Conservation (phyloP, 2,329 filamentous ascomycete genomes). For the Aureobasidium pullulans region DNA sequence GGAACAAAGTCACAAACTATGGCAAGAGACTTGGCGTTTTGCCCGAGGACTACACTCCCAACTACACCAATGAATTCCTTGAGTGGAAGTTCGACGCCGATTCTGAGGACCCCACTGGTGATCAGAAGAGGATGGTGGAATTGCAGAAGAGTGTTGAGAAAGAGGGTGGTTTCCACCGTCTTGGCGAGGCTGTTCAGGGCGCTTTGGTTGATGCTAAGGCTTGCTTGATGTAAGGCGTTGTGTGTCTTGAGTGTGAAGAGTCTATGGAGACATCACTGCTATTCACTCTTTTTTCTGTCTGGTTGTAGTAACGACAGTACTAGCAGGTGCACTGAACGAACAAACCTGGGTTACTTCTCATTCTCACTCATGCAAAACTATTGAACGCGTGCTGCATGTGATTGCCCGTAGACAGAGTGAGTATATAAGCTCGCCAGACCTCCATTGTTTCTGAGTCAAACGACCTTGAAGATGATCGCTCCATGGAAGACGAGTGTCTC, state of each 20-base stretch:
- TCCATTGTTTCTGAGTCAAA: too few species aligned
- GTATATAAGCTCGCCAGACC: too few species aligned
- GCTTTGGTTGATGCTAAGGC: neutral
- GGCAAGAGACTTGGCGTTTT: conserved; percentile 66
- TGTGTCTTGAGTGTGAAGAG: neutral
- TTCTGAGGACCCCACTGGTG: conserved; percentile 58
- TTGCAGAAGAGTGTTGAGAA: conserved; percentile 60
- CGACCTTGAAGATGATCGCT: too few species aligned
- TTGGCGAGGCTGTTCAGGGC: neutral
- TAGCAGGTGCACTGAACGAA: neutral
- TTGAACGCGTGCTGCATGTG: too few species aligned
- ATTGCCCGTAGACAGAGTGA: too few species aligned
- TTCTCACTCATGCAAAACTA: too few species aligned
- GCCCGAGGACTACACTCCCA: conserved; percentile 55
- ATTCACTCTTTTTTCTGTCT: neutral
- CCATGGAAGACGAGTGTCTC: too few species aligned
- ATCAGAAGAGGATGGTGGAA: conserved; percentile 67
- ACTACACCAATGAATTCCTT: conserved; percentile 68
- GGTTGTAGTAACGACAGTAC: neutral
- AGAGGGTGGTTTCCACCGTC: conserved; percentile 52
- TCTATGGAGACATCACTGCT: neutral
- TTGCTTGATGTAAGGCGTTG: neutral
- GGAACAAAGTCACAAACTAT: conserved; percentile 70
- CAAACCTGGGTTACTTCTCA: neutral
- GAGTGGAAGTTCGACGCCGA: conserved; percentile 59